Conservation (phyloP, 495 filamentous ascomycete genomes). For the Collariella sp. region DNA sequence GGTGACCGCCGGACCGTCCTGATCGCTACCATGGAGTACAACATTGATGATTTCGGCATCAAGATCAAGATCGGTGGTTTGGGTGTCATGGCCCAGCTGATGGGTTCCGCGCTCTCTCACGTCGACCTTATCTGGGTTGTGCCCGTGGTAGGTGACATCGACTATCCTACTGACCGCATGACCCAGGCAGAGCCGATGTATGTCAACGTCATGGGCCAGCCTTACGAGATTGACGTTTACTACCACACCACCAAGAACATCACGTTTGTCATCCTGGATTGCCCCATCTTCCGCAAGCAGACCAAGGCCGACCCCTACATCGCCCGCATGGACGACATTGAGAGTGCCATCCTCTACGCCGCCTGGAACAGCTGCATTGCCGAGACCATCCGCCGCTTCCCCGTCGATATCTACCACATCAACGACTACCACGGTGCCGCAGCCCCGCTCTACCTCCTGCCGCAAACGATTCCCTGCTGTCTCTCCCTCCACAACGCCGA, state of each 20-base stretch:
- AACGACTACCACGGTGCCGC: constrained; percentile 74
- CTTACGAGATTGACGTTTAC: constrained; percentile 57
- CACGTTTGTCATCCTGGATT: constrained; percentile 63
- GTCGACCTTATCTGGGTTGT: constrained; percentile 70
- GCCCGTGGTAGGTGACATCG: constrained; percentile 60
- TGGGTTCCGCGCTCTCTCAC: constrained; percentile 60
- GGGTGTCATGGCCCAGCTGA: constrained; percentile 63
- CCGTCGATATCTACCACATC: constrained; percentile 68
- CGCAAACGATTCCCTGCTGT: constrained; percentile 51
- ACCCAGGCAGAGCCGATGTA: constrained; percentile 53
- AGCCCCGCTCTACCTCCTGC: constrained; percentile 62
- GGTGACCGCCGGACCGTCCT: constrained; percentile 46
- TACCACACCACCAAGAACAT: constrained; percentile 60
- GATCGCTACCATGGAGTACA: constrained; percentile 66
- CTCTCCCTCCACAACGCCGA: constrained; percentile 51
- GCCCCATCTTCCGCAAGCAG: constrained; percentile 62
- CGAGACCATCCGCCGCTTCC: constrained; percentile 49
- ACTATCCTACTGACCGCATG: constrained; percentile 50
- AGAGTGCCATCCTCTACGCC: constrained; percentile 63
- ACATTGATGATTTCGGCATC: constrained; percentile 63
- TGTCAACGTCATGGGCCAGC: constrained; percentile 56
- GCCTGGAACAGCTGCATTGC: constrained; percentile 70
- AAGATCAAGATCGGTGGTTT: constrained; percentile 69
- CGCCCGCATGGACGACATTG: constrained; percentile 65
- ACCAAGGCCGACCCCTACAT: constrained; percentile 60